phyloP scores from a whole-genome alignment of 2,329 filamentous ascomycete genomes.

The Fusarium sp. region DNA sequence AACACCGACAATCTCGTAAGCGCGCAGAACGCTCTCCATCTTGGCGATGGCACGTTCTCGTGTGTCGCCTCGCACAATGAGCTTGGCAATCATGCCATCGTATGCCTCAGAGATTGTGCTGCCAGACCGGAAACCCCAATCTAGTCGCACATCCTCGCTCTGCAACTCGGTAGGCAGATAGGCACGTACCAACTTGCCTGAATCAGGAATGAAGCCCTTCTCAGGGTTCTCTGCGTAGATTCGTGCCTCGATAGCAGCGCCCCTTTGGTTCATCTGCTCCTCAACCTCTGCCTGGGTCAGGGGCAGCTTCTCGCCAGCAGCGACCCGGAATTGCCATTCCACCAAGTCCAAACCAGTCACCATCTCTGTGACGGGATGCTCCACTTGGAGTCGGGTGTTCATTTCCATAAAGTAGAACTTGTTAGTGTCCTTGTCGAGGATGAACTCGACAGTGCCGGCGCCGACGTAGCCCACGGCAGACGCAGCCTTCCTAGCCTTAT shows the following conservation, averaged over 20 bases:
- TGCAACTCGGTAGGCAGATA: conserved; percentile 74
- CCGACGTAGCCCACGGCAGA: conserved; percentile 88
- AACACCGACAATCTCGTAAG: conserved; percentile 93
- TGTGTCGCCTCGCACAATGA: conserved; percentile 87
- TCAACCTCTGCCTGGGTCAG: conserved; percentile 75
- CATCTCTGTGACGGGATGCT: conserved; percentile 89
- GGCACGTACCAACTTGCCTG: conserved; percentile 87
- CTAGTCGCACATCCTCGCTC: conserved; percentile 81
- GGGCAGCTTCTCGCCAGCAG: conserved; percentile 68
- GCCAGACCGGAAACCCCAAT: conserved; percentile 91
- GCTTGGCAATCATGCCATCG: conserved; percentile 98
- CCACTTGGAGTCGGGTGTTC: conserved; percentile 92
- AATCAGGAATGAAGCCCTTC: conserved; percentile 93
- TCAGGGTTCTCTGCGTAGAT: conserved; percentile 98
- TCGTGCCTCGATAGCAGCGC: conserved; percentile 92
- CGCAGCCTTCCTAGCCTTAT: conserved; percentile 73
- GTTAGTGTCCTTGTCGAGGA: conserved; percentile 84
- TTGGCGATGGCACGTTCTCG: conserved; percentile 86
- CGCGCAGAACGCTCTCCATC: conserved; percentile 81
- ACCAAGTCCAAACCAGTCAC: conserved; percentile 82
- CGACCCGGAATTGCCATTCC: conserved; percentile 92
- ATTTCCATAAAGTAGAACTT: conserved; percentile 88
- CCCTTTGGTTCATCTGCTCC: conserved; percentile 76
- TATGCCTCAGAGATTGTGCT: conserved; percentile 95
- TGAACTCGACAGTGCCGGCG: conserved; percentile 90